Evolutionary conservation across 116 monocot species (phyloP).

Genomic region (Posidonia oceanica): DNA sequence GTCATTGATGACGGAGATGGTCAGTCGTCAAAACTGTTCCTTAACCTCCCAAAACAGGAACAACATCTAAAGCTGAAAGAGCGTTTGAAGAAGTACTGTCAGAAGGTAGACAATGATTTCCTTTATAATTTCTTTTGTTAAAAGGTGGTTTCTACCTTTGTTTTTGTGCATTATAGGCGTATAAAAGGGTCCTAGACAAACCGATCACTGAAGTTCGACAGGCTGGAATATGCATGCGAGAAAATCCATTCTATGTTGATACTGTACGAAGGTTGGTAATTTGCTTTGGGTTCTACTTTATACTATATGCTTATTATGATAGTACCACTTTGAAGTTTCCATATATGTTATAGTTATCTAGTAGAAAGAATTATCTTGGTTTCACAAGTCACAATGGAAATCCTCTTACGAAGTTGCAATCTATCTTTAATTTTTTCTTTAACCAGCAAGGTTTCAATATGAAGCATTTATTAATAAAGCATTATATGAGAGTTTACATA

Average conservation of each 20-base stretch:
- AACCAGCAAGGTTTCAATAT: too few relatives aligned
- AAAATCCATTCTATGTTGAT: constrained; percentile 97
- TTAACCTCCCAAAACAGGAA: constrained; percentile 72
- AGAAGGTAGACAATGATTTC: constrained; percentile 48
- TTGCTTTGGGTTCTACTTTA: neutral
- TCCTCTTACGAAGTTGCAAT: too few relatives aligned
- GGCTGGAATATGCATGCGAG: constrained; percentile 99
- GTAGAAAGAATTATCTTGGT: too few relatives aligned
- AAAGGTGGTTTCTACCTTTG: neutral
- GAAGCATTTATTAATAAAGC: too few relatives aligned
- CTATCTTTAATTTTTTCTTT: too few relatives aligned
- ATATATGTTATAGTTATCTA: too few relatives aligned
- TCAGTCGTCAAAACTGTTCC: constrained; percentile 41
- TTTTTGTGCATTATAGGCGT: constrained; percentile 33
- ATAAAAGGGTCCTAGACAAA: constrained; percentile 94
- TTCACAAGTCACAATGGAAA: too few relatives aligned
- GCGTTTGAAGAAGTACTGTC: constrained; percentile 87
- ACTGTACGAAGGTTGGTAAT: constrained; percentile 77
- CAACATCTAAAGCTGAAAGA: constrained; percentile 84
- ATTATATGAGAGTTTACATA: neutral
- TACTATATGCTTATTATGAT: neutral
- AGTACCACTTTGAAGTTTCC: too few relatives aligned
- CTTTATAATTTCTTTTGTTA: neutral
- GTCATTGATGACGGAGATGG: constrained; percentile 38
- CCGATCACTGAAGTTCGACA: constrained; percentile 87